Conservation (phyloP, 805 yeast species). For the Schizosaccharomyces cryophilus region DNA sequence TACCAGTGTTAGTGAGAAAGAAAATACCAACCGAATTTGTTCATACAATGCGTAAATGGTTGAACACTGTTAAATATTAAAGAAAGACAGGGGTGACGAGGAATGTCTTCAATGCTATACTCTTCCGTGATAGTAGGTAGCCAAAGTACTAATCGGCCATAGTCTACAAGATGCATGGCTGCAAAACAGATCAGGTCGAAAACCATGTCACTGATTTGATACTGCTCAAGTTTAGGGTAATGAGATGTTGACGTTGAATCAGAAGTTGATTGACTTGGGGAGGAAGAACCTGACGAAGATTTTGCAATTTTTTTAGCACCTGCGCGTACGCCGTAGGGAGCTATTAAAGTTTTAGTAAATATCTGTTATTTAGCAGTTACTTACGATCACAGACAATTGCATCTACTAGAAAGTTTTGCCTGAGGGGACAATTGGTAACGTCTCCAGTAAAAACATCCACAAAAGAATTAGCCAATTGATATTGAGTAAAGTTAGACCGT, state of each 20-base stretch:
- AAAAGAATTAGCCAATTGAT: slow-evolving; percentile 30
- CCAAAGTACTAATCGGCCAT: slow-evolving; percentile 82
- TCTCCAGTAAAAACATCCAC: slow-evolving; percentile 76
- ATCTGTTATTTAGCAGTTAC: not conserved
- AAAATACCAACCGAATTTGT: not conserved
- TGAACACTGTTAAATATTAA: slow-evolving; percentile 57
- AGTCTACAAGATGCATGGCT: slow-evolving; percentile 39
- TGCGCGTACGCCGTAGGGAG: slow-evolving; percentile 94
- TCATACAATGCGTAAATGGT: slow-evolving; percentile 44
- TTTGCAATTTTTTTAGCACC: slow-evolving; percentile 86
- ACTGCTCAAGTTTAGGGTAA: slow-evolving; percentile 80
- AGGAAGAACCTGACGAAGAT: not conserved
- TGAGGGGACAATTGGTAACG: slow-evolving; percentile 70
- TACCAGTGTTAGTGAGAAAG: not conserved
- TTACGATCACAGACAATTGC: slow-evolving; percentile 63
- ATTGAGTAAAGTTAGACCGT: slow-evolving; percentile 47
- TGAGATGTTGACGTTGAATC: slow-evolving; percentile 16
- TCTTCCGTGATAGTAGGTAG: slow-evolving; percentile 93
- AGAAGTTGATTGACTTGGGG: slow-evolving; percentile 12
- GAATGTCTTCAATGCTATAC: slow-evolving; percentile 39
- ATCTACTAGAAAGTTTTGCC: slow-evolving; percentile 39
- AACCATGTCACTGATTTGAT: slow-evolving; percentile 48
- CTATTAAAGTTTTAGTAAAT: not conserved
- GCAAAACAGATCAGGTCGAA: slow-evolving; percentile 60
- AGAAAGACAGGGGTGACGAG: slow-evolving; percentile 52